Base-by-base conservation (phyloP, 2,329 filamentous ascomycete species). In the Fusarium miscanthi region DNA sequence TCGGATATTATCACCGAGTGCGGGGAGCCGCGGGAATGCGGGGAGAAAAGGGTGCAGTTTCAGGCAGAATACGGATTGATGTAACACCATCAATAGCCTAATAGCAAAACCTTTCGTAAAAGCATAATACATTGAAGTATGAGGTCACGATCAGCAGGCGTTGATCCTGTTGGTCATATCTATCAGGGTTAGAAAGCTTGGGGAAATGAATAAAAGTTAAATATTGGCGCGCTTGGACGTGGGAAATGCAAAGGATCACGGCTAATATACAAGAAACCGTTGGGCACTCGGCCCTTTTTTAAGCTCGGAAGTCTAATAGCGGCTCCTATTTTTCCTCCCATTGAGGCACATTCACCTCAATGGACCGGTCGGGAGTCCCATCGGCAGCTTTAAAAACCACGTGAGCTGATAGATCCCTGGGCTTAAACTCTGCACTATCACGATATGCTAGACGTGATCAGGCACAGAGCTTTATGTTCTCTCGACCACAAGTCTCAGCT, bases 201-300 rank as follows among this genome's bases (percentile, higher is more conserved):
- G 14, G 23, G 13, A 25, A 16, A 48, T 21, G 17, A 25, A 1
- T 19, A 37, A 3, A 58, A 17, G 5, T 35, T n/a, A 11, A 27
- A 49, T 49, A 58, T 58, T 58, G 54, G 54, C 19, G 54, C 54
- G 54, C 40, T 37, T 37, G 49, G 17, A 40, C 19, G 5, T 40
- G 19, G 19, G 23, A 30, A 17, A 53, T 40, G 23, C 7, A 27
- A 17, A 53, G 33, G 49, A 1, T 40, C 13, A 17, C 33, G 23
- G 49, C 49, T 53, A 53, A 40, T 40, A 53, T 27, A 53, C 13
- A 17, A 1, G 23, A 27, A 53, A 53, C 23, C 13, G 2, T 3
- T 27, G 13, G 5, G 14, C 1, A 40, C 49, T 53, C 33, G 49
- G 49, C 33, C 33, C 23, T n/a, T 16, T 0, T 53, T 40, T 30